These are phyloP conservation scores for Hirsutella thompsonii DNA, from an alignment of 2,329 filamentous ascomycete species.

Conservation along the genomic window DNA sequence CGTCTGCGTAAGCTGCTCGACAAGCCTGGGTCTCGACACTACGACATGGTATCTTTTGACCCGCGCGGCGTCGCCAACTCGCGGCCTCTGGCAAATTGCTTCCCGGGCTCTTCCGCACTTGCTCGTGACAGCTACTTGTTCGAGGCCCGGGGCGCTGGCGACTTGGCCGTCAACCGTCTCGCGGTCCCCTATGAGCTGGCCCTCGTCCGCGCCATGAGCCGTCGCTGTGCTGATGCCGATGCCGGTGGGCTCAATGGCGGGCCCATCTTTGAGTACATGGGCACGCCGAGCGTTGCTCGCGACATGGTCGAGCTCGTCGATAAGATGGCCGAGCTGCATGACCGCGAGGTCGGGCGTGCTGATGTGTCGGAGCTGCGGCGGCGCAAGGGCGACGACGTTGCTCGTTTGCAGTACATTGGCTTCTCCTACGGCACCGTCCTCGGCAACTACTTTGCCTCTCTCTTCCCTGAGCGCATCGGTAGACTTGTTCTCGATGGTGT, in stretches of 20 bases:
- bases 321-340: slow-evolving; percentile 20
- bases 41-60: slow-evolving; percentile 30
- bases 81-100: slow-evolving; percentile 26
- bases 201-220: slow-evolving; percentile 12
- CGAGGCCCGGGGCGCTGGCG: slow-evolving; percentile 18
- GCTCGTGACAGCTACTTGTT: slow-evolving; percentile 16
- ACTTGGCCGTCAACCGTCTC: slow-evolving; percentile 7
- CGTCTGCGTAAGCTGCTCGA: slow-evolving; percentile 16
- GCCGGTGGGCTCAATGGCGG: slow-evolving; percentile 2
- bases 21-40: slow-evolving; percentile 17
- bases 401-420: slow-evolving; percentile 31
- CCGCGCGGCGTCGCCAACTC: slow-evolving; percentile 27
- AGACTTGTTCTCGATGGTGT: slow-evolving; percentile 29
- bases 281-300: slow-evolving; percentile 24
- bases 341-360: neutral
- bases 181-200: slow-evolving; percentile 15
- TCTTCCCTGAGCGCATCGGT: slow-evolving; percentile 23
- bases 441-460: slow-evolving; percentile 21
- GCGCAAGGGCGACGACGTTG: slow-evolving; percentile 2
- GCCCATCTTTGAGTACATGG: slow-evolving; percentile 17
- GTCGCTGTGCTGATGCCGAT: slow-evolving; percentile 14
- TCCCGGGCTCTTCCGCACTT: slow-evolving; percentile 13
- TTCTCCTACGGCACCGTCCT: slow-evolving; percentile 31
- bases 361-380: neutral
- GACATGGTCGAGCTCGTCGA: slow-evolving; percentile 33